phyloP scores from a whole-genome alignment of 192 early-diverging fungal species.

The Pilaira anomala region DNA sequence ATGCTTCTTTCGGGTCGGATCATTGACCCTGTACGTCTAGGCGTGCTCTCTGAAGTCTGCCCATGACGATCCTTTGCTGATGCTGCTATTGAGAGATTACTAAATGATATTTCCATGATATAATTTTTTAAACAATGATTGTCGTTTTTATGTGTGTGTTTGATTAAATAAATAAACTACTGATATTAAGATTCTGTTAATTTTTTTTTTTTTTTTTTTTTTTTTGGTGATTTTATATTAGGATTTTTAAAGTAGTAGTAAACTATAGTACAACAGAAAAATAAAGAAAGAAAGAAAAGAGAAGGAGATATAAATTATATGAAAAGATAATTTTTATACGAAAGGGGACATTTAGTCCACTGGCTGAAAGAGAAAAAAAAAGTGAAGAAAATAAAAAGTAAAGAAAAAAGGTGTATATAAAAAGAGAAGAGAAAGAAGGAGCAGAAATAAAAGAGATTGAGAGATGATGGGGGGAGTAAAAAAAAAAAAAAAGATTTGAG shows the following conservation, averaged over 20 bases:
- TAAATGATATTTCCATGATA: background rate
- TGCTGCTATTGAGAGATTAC: too few relatives aligned
- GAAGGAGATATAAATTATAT: background rate
- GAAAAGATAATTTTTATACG: background rate
- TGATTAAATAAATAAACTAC: too few relatives aligned
- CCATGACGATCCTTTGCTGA: background rate
- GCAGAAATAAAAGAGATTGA: constrained; percentile 6
- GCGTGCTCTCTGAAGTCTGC: background rate
- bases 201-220: background rate
- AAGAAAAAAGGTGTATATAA: background rate
- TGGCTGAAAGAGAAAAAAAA: background rate
- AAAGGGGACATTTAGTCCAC: background rate
- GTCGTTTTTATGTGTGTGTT: background rate
- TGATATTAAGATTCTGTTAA: background rate
- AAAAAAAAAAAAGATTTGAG: background rate
- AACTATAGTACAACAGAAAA: constrained; percentile 3
- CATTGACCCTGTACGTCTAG: constrained; percentile 57
- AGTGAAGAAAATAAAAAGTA: background rate
- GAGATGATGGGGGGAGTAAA: constrained; percentile 1
- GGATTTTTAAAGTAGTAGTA: background rate
- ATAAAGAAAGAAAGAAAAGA: constrained; percentile 4
- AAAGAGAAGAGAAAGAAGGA: background rate
- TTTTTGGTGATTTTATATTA: background rate
- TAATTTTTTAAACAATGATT: constrained; percentile 4
- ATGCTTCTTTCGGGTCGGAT: constrained; percentile 60